Conservation (phyloP, 495 filamentous ascomycete genomes). For the Penicillium coprophilum region DNA sequence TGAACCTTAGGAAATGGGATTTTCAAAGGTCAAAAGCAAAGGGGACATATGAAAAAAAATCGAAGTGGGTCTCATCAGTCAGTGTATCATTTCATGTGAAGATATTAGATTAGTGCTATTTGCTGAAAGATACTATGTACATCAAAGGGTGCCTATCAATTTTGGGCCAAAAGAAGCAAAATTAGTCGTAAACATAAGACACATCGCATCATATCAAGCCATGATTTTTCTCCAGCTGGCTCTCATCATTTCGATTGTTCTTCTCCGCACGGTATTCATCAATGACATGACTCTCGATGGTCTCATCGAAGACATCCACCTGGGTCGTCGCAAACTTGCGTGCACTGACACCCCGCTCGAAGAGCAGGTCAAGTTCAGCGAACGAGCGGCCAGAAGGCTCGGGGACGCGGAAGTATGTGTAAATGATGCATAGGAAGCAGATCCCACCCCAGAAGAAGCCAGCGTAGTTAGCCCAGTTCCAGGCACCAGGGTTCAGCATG, state of each 20-base stretch:
- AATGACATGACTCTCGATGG: constrained; percentile 51
- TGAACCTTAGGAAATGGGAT: background rate
- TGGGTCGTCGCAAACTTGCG: constrained; percentile 65
- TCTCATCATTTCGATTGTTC: constrained; percentile 27
- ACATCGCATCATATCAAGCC: constrained; percentile 24
- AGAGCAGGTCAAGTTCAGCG: constrained; percentile 72
- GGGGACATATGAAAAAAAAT: background rate
- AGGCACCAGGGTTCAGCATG: constrained; percentile 71
- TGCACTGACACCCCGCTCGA: constrained; percentile 63
- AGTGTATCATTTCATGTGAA: background rate
- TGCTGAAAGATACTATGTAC: constrained; percentile 6
- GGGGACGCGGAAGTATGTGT: constrained; percentile 73
- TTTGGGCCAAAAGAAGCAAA: background rate
- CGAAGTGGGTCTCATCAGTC: background rate
- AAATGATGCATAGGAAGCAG: constrained; percentile 71
- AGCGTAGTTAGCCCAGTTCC: constrained; percentile 75
- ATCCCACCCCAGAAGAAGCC: constrained; percentile 82
- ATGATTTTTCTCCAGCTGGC: constrained; percentile 33
- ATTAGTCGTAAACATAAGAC: constrained; percentile 18
- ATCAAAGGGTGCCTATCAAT: background rate
- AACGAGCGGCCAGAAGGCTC: constrained; percentile 70
- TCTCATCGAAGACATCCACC: constrained; percentile 67
- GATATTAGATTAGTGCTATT: constrained; percentile 7
- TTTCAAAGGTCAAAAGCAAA: background rate
- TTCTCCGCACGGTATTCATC: constrained; percentile 45